Evolutionary conservation across 192 early-diverging fungal species (phyloP).

Genomic region (Backusella westeae): DNA sequence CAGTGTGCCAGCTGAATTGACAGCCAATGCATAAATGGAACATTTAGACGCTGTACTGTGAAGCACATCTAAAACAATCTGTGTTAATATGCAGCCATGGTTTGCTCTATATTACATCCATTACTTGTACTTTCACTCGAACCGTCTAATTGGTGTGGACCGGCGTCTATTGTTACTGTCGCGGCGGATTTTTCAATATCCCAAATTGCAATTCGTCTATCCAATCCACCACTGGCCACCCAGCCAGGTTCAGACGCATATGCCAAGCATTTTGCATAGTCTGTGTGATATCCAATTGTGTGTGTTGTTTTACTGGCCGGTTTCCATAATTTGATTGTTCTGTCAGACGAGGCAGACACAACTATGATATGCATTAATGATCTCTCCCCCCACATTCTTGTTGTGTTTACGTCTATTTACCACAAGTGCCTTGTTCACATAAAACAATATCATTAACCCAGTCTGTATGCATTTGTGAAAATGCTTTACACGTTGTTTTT

Average conservation of each 20-base stretch:
- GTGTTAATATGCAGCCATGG: too few relatives aligned
- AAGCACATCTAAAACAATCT: conserved; percentile 30
- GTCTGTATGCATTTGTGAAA: conserved; percentile 83
- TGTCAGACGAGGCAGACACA: conserved; percentile 88
- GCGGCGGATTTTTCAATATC: conserved; percentile 65
- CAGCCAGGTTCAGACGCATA: conserved; percentile 68
- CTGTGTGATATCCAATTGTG: conserved; percentile 80
- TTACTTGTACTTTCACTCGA: neutral
- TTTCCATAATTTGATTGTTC: conserved; percentile 79
- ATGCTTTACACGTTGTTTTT: conserved; percentile 62
- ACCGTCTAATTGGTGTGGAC: neutral
- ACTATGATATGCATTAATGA: conserved; percentile 36
- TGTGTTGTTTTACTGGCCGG: conserved; percentile 56
- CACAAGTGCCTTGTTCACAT: conserved; percentile 57
- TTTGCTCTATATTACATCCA: too few relatives aligned
- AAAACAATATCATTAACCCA: conserved; percentile 96
- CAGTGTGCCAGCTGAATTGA: conserved; percentile 72
- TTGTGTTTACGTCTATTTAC: conserved; percentile 41
- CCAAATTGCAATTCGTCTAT: conserved; percentile 88
- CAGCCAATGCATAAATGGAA: conserved; percentile 88
- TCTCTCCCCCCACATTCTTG: neutral
- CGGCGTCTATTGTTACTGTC: conserved; percentile 10
- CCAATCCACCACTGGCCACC: conserved; percentile 90
- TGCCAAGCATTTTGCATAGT: conserved; percentile 91
- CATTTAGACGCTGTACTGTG: conserved; percentile 56